Evolutionary conservation across 2,329 filamentous ascomycete genomes (phyloP).

Genomic region (Fusarium albosuccineum): DNA sequence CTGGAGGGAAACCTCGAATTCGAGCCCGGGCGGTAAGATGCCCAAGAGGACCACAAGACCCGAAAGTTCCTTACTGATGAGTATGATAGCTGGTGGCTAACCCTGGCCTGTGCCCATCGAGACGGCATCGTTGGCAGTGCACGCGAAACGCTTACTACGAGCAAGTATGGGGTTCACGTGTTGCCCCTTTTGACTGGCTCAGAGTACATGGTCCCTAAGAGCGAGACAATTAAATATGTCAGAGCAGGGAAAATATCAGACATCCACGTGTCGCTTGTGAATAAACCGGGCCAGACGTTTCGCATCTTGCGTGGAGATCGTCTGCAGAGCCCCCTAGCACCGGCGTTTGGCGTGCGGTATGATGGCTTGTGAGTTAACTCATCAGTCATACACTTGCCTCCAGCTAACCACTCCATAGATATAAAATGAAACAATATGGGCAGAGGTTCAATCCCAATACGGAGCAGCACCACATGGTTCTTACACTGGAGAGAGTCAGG

Average conservation of each 20-base stretch:
- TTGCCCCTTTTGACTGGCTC: constrained; percentile 65
- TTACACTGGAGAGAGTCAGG: constrained; percentile 60
- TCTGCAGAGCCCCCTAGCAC: constrained; percentile 65
- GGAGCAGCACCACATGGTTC: constrained; percentile 58
- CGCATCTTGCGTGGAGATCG: constrained; percentile 66
- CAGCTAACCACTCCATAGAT: constrained; percentile 52
- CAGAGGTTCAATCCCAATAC: constrained; percentile 45
- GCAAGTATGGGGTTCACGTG: constrained; percentile 59
- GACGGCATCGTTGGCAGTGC: constrained; percentile 66
- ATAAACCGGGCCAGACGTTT: constrained; percentile 62
- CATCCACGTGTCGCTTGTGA: constrained; percentile 64
- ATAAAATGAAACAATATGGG: constrained; percentile 63
- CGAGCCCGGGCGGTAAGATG: constrained; percentile 62
- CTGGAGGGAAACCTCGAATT: constrained; percentile 58
- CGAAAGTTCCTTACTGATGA: constrained; percentile 32
- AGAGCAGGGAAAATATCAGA: constrained; percentile 58
- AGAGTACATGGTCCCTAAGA: constrained; percentile 57
- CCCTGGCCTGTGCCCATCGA: constrained; percentile 66
- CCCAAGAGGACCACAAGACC: not conserved
- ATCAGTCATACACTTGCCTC: not conserved
- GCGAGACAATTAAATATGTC: constrained; percentile 57
- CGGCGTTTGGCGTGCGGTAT: constrained; percentile 66
- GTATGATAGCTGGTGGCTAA: constrained; percentile 68
- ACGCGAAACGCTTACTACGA: constrained; percentile 60
- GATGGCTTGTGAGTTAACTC: constrained; percentile 65